These are phyloP conservation scores for Boletus sp. DNA, from an alignment of 1,284 basidiomycete genomes.

Conservation along the genomic window DNA sequence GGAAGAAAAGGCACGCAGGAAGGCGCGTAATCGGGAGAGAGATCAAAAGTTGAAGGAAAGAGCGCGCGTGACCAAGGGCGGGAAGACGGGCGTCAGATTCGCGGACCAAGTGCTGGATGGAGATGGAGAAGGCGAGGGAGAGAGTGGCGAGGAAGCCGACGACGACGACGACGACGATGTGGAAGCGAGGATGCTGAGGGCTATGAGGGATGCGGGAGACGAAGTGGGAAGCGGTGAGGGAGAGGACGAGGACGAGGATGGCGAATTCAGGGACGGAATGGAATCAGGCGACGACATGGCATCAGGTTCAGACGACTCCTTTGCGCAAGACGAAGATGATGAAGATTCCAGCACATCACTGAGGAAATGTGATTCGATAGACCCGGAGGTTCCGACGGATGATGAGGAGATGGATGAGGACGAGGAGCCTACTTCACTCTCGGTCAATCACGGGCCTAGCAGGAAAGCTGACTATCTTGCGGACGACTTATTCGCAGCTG, in stretches of 20 bases:
- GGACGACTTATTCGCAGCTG: slow-evolving; percentile 46
- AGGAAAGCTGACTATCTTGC: slow-evolving; percentile 40
- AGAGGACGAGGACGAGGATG: background rate
- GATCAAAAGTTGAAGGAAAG: slow-evolving; percentile 47
- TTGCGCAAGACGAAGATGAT: slow-evolving; percentile 13
- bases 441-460: background rate
- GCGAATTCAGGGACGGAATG: slow-evolving; percentile 15
- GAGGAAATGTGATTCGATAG: slow-evolving; percentile 4
- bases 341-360: slow-evolving; percentile 16
- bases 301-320: slow-evolving; percentile 12
- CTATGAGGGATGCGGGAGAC: slow-evolving; percentile 40
- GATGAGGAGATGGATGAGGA: slow-evolving; percentile 21
- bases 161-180: slow-evolving; percentile 11
- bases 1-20: slow-evolving; percentile 37
- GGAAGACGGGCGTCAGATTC: slow-evolving; percentile 12
- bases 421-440: background rate
- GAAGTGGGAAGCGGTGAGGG: slow-evolving; percentile 24
- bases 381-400: slow-evolving; percentile 12
- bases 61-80: slow-evolving; percentile 34
- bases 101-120: slow-evolving; percentile 12
- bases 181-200: slow-evolving; percentile 36
- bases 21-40: slow-evolving; percentile 39
- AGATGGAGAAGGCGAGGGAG: slow-evolving; percentile 14
- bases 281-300: slow-evolving; percentile 17
- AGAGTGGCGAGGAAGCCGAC: background rate